Evolutionary conservation across 163 green algal species (phyloP), one percentile per base, ranked within the genome.

Genomic region (Picocystis sp.): DNA sequence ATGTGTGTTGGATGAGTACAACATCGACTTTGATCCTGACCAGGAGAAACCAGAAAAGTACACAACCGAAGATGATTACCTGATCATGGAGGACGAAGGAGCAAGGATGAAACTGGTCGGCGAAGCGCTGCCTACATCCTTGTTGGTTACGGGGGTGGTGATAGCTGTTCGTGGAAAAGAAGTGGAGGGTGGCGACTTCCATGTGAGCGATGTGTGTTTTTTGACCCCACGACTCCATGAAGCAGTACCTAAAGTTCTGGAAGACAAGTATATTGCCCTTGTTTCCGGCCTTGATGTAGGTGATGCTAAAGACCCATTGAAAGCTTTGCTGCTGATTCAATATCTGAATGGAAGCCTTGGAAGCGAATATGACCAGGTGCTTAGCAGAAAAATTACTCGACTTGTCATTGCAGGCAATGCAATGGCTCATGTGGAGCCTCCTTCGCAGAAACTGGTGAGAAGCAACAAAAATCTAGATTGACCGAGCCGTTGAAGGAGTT

Each of bases 51-150:
- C 47, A 33, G 38, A 50, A 22, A 77, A 66, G 42, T 86, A 93
- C 53, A 82, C 78, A 34, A 47, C 47, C 9, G 63, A 82, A 1
- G 74, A 86, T 21, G 88, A 97, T 71, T 62, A 13, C 8, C 45
- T 93, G 9, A 67, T 94, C 1, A 55, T 98, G 50, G 90, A 98
- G 64, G 90, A 98, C 53, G 88, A 94, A 58, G 73, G 75, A 3
- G 89, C 84, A 0, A 71, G 90, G 24, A 81, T 96, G 23, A 52
- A 50, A 45, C 60, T 87, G 22, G 23, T 25, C 3, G 73, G 80
- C 35, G 35, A 46, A 8, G 53, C 22, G 11, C 17, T 81, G 52
- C 63, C 22, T 62, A 55, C 6, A 15, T 49, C 24, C 58, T 75
- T 45, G 13, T 22, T 56, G 13, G 52, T 46, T 17, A 59, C 48